Evolutionary conservation across 306 rosid species (phyloP), one percentile per base, ranked within the genome.

Genomic region (Vigna mungo): DNA sequence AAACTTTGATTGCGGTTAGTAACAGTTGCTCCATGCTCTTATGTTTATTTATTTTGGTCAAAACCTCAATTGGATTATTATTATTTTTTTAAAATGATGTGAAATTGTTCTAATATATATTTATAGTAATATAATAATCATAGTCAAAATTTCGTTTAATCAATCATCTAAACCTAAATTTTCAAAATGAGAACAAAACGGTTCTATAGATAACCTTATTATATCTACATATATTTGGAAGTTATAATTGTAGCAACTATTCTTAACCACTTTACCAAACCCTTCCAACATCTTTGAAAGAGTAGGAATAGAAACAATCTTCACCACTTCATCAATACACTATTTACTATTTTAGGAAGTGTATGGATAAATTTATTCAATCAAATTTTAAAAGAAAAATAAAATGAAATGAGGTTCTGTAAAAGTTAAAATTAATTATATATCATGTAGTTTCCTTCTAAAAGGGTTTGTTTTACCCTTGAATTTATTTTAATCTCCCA

Each of bases 201-300:
- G 9, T 17, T 32, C 16, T 11, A 2, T 32, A n/a, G 5, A 11
- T 61, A 55, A 21, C n/a, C 60, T 12, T 12, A 44, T 55, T 36
- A 6, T 36, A 36, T 36, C 8, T 39, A 41, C 8, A 23, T 23
- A 9, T 41, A 68, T 65, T 63, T 58, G 65, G 86, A 79, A 68
- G 73, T 12, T 30, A 30, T 41, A 9, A 39, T 44, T 46, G 55
- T 58, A 41, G 72, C 64, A 25, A 52, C 52, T 58, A 69, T 83
- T 81, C 87, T 71, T 68, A 87, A 84, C 93, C 41, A 85, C 91
- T 84, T 2, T 36, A 83, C 88, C 91, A 74, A 81, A 77, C 53
- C 62, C 69, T 61, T 80, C 43, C 76, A 41, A 37, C 75, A 30
- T 39, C 62, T 68, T 77, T 69, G 76, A 58, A 71, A 66, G 62